Evolutionary conservation across 768 basidiomycete genomes (phyloP), one percentile per base, ranked within the genome.

Genomic region (Tephrocybe rancida): DNA sequence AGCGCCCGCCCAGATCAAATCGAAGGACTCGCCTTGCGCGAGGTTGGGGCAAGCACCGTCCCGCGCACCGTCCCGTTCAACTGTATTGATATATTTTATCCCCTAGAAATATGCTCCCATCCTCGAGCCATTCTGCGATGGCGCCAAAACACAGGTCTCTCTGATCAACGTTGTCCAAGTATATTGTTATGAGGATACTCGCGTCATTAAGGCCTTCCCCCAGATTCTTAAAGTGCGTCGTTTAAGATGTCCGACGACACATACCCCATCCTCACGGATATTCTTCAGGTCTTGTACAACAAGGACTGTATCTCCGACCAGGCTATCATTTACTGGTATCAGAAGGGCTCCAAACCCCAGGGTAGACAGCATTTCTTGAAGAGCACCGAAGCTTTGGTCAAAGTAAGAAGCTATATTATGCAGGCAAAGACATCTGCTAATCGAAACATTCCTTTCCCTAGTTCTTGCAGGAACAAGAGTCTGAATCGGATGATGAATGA

Each of bases 271-370:
- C 44, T 59, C 24, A 51, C 14, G 27, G 34, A 26, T 18, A 35
- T 39, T n/a, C 30, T 32, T 37, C 38, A 94, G 92, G 88, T 95
- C 62, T 78, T 98, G 70, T 98, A 97, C 76, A 95, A 95, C 75
- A 87, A 90, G 64, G 96, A 99, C 64, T 94, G 94, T 72, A 81
- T 98, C 62, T 91, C 94, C 50, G 94, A 95, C 66, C 89, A 95
- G 67, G 95, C 95, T 56, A 95, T 99, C 65, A 89, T 98, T 55
- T 98, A 97, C 71, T 99, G 96, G 96, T 79, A 93, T 72, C 88
- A 92, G 74, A 99, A 99, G 74, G 96, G 97, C 47, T 90, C 95
- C 44, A 97, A 94, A 73, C 84, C 93, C 0, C 92, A 98, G 70
- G 96, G 95, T 44, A 87, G 89, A 66, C 94, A 97, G 70, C 90